Base-by-base conservation (phyloP, 2,329 filamentous ascomycete species). In the Calonectria pauciramosa region DNA sequence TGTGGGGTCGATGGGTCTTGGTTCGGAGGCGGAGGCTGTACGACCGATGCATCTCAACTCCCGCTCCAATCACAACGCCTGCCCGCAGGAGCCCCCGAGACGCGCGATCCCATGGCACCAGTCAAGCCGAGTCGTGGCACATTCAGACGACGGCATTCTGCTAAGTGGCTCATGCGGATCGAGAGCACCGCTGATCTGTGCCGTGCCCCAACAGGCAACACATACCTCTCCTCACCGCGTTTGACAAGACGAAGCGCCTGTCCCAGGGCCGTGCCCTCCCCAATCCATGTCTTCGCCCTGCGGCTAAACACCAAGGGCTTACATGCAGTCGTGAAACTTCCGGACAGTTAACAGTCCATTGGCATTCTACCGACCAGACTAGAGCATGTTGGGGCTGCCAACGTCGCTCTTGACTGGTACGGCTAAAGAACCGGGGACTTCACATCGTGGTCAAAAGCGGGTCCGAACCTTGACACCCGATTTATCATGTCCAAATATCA, bases 21-120 rank as follows among this genome's bases (percentile, higher is more conserved):
- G 71, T 75, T 75, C 70, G 79, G 77, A 78, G 76, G 76, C 71
- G 79, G 77, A 79, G 75, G 76, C 72, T 80, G 74, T 74, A 79
- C 70, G 74, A 75, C 68, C 74, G 76, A 79, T 75, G 79, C 79
- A 78, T 76, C 52, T 73, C 74, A 77, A 79, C 78, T 82, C 81
- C 81, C 81, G 81, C 81, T 41, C 81, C 81, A 82, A 82, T 82
- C 81, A 82, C 72, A 69, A 64, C 38, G 64, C 73, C 69, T 56
- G 65, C 74, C 68, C 60, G 34, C 69, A 47, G 77, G 68, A 28
- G 65, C 70, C 70, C 72, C 67, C 73, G 72, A 78, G 77, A 59
- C 79, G 74, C 79, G 74, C 77, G 73, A 81, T 79, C 72, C 77
- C 76, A 79, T 73, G 70, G 70, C 41, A 65, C 72, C 71, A 76